Conservation (phyloP, 768 basidiomycete species). For the Baorangia bicolor region DNA sequence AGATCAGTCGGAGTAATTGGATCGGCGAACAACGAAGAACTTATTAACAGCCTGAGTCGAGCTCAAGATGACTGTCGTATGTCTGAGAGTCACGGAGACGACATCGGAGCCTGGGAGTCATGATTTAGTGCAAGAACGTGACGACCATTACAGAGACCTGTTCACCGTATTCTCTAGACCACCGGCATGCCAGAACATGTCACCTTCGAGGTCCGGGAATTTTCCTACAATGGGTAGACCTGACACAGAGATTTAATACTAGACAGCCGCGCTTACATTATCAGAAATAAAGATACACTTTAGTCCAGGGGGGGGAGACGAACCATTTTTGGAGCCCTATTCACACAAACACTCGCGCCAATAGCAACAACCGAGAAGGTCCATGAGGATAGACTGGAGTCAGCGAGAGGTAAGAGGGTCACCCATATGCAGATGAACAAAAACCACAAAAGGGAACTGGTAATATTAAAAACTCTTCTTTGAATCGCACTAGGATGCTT, state of each 20-base stretch:
- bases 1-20: constrained; percentile 3
- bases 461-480: not conserved
- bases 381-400: not conserved
- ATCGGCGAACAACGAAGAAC: not conserved
- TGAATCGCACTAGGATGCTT: not conserved
- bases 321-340: not conserved
- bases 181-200: not conserved
- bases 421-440: not conserved
- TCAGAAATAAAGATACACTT: not conserved
- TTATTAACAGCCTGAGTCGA: not conserved
- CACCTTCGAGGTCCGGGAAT: not conserved
- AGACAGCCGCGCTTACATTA: not conserved
- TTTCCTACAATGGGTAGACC: constrained; percentile 1
- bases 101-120: not conserved
- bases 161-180: constrained; percentile 1
- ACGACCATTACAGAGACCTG: not conserved
- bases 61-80: constrained; percentile 2
- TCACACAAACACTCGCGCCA: not conserved
- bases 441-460: not conserved
- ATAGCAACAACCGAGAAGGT: not conserved
- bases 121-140: not conserved
- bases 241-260: not conserved
- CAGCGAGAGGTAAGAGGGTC: not conserved
- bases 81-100: not conserved
- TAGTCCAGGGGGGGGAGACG: constrained; percentile 1